Percentiles rank a stretch among this genome's conserved stretches.
Evolutionary conservation across 345 rosid species (phyloP).

Genomic region (Raphanus raphanistrum): DNA sequence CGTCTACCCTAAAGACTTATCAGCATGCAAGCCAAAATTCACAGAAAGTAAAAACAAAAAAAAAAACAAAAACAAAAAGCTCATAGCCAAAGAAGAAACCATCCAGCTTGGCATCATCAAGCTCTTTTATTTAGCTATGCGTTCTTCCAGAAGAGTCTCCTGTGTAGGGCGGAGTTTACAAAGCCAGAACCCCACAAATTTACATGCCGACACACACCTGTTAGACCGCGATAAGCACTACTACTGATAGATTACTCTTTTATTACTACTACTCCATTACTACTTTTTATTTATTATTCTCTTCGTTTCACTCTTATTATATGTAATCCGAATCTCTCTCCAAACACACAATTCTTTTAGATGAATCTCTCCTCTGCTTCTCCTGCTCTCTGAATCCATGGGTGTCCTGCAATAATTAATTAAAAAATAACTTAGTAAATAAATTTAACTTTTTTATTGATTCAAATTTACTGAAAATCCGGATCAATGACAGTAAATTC

Average conservation of each 20-base stretch:
- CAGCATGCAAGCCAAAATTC: neutral
- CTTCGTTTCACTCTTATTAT: neutral
- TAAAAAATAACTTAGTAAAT: neutral
- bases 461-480: neutral
- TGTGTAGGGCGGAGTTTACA: conserved; percentile 22
- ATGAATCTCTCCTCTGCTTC: conserved; percentile 45
- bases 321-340: neutral
- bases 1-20: conserved; percentile 26
- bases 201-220: conserved; percentile 22
- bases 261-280: neutral
- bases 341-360: neutral
- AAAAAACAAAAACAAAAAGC: neutral
- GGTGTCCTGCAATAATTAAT: conserved; percentile 47
- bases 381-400: conserved; percentile 63
- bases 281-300: conserved; percentile 18
- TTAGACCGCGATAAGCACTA: neutral
- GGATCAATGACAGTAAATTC: neutral
- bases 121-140: conserved; percentile 15
- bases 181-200: conserved; percentile 2
- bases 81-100: conserved; percentile 30
- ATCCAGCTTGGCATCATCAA: conserved; percentile 5
- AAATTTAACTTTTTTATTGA: neutral
- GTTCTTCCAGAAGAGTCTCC: conserved; percentile 11
- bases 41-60: neutral
- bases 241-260: neutral